A percentile compares a stretch with the other conserved stretches of the same genome.
Evolutionary conservation across 495 filamentous ascomycete genomes (phyloP).

Genomic region (Penicillium silybi): DNA sequence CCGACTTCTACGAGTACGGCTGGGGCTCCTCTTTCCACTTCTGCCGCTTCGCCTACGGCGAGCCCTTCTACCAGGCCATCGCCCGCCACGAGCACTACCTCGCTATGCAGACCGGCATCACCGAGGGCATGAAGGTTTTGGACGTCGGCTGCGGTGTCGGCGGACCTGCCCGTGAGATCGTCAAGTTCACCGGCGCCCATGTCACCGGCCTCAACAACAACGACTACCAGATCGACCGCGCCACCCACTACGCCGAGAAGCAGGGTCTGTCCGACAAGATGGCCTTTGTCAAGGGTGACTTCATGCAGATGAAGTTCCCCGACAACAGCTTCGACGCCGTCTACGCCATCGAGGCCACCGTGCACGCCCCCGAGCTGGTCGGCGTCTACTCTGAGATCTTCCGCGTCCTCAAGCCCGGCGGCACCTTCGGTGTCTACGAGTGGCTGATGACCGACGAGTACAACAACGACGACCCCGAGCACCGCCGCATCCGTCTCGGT

Average conservation of each 20-base stretch:
- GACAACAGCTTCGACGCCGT: slow-evolving; percentile 91
- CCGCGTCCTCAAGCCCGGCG: slow-evolving; percentile 94
- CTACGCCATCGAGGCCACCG: slow-evolving; percentile 96
- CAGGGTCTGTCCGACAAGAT: slow-evolving; percentile 81
- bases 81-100: slow-evolving; percentile 98
- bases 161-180: slow-evolving; percentile 95
- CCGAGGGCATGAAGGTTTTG: slow-evolving; percentile 81
- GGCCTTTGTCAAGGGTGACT: slow-evolving; percentile 91
- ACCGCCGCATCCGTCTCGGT: slow-evolving; percentile 86
- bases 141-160: slow-evolving; percentile 98
- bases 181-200: slow-evolving; percentile 88
- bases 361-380: slow-evolving; percentile 90
- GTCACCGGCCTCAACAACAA: slow-evolving; percentile 98
- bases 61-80: slow-evolving; percentile 89
- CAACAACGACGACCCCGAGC: slow-evolving; percentile 81
- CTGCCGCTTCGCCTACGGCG: slow-evolving; percentile 88
- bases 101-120: slow-evolving; percentile 82
- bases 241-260: slow-evolving; percentile 75
- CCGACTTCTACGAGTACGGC: slow-evolving; percentile 95
- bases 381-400: slow-evolving; percentile 93
- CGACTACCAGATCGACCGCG: slow-evolving; percentile 98
- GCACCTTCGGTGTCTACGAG: slow-evolving; percentile 96
- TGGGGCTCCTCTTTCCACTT: slow-evolving; percentile 97
- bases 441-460: slow-evolving; percentile 99
- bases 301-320: slow-evolving; percentile 99